Evolutionary conservation across 129 eudicot genomes (phyloP).

Genomic region (Oenanthe sinensis): DNA sequence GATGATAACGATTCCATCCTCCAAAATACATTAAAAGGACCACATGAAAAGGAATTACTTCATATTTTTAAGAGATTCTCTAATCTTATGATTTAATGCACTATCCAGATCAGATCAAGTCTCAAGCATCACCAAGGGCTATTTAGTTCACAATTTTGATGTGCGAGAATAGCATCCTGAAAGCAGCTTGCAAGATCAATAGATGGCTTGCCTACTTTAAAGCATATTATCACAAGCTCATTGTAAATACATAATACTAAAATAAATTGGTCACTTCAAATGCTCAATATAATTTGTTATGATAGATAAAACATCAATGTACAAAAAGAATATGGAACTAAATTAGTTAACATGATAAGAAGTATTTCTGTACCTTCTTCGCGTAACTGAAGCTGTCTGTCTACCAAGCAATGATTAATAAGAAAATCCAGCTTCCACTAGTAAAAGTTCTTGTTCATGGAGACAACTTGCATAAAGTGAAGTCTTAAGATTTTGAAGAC

Average conservation of each 20-base stretch:
- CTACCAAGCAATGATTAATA: conserved; percentile 8
- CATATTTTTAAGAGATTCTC: not conserved
- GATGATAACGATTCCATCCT: conserved; percentile 41
- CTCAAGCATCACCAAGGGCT: not conserved
- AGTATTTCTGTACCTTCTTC: not conserved
- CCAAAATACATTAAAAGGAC: conserved; percentile 18
- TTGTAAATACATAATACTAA: not conserved
- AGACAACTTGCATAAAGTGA: conserved; percentile 13
- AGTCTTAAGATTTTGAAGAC: conserved; percentile 16
- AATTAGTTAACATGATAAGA: not conserved
- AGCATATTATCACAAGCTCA: not conserved
- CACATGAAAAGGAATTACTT: not conserved
- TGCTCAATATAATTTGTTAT: not conserved
- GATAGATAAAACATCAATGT: not conserved
- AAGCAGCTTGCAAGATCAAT: not conserved
- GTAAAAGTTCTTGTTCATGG: conserved; percentile 18
- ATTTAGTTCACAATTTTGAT: not conserved
- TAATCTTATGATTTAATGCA: not conserved
- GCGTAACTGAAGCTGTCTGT: not conserved
- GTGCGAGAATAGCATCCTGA: not conserved
- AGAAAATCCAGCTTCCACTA: conserved; percentile 23
- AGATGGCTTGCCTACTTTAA: not conserved
- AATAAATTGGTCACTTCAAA: not conserved
- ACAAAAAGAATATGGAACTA: not conserved
- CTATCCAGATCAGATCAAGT: not conserved